Base-by-base conservation (phyloP, 1,284 basidiomycete genomes). In the Cryptococcus sp. region DNA sequence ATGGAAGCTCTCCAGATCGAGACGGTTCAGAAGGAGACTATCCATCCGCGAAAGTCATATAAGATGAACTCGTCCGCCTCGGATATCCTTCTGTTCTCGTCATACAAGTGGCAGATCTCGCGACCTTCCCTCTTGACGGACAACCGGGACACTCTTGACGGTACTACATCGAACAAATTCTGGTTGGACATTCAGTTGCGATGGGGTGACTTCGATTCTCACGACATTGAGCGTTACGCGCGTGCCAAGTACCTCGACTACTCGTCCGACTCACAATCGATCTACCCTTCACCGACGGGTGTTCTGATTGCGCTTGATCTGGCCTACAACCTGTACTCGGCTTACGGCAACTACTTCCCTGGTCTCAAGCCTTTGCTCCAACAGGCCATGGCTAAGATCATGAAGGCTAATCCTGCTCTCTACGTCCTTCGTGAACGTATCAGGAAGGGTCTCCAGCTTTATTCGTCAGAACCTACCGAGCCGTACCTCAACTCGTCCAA, bases 141-240 rank as follows among this genome's bases (percentile, higher is more conserved):
- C 73, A 90, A 88, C 75, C 95, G 96, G 78, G 96, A 99, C 71
- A 90, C 93, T 38, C 84, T 97, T 58, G 96, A 99, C 73, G 95
- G 95, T 38, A 95, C 94, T 0, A 98, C 93, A 0, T 92, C 89
- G 76, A 94, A 93, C 84, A 99, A 99, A 82, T 99, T 89, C 84
- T 99, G 95, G 96, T 87, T 99, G 57, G 96, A 99, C 75, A 89
- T 99, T 34, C 92, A 99, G 77, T 84, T 99, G 56, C 86, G 96
- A 68, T 99, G 96, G 95, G 95, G 96, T 70, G 96, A 99, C 80
- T 99, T 98, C 72, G 96, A 99, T 78, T 94, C 92, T 20, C 96
- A 99, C 79, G 94, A 97, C 77, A 94, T 96, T 60, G 93, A 97
- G 78, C 88, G 94, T 40, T 98, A 98, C 79, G 93, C 93, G 23